Percentiles rank a stretch among this genome's conserved stretches.
Evolutionary conservation across 1,284 basidiomycete species (phyloP).

Genomic region (Moesziomyces antarcticus): DNA sequence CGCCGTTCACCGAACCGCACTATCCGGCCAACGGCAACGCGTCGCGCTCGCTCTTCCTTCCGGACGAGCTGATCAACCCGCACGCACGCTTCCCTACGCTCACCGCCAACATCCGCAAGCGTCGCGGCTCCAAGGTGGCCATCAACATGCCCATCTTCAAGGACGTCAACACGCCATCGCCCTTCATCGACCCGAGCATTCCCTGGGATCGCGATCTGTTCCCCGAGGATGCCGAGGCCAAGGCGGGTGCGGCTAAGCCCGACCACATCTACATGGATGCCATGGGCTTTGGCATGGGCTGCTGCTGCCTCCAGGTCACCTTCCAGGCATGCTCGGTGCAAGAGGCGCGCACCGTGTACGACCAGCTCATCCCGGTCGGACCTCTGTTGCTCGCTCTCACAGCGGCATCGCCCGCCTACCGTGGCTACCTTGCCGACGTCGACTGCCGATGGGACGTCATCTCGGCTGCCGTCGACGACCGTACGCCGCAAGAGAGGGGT

Average conservation of each 20-base stretch:
- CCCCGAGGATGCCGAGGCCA: conserved; percentile 86
- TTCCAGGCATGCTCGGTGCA: conserved; percentile 94
- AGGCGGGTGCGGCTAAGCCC: conserved; percentile 80
- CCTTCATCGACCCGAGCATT: conserved; percentile 89
- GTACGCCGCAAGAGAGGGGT: conserved; percentile 92
- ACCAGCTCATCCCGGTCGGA: conserved; percentile 90
- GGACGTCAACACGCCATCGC: conserved; percentile 85
- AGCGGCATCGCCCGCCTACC: conserved; percentile 91
- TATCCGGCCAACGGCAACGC: conserved; percentile 81
- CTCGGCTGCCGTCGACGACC: conserved; percentile 94
- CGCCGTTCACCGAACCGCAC: conserved; percentile 87
- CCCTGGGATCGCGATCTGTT: conserved; percentile 84
- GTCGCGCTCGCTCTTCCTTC: conserved; percentile 91
- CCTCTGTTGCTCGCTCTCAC: conserved; percentile 96
- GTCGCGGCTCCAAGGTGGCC: conserved; percentile 91
- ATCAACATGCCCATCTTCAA: conserved; percentile 95
- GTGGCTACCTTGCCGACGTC: conserved; percentile 93
- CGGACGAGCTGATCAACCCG: conserved; percentile 94
- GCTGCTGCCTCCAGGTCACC: conserved; percentile 96
- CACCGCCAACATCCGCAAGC: conserved; percentile 90
- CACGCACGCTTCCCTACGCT: conserved; percentile 98
- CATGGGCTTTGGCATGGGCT: conserved; percentile 99
- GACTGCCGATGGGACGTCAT: conserved; percentile 99
- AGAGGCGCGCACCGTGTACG: conserved; percentile 92
- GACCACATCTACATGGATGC: conserved; percentile 99